Conservation (phyloP, 2,329 filamentous ascomycete species). For the Aspergillus jensenii region DNA sequence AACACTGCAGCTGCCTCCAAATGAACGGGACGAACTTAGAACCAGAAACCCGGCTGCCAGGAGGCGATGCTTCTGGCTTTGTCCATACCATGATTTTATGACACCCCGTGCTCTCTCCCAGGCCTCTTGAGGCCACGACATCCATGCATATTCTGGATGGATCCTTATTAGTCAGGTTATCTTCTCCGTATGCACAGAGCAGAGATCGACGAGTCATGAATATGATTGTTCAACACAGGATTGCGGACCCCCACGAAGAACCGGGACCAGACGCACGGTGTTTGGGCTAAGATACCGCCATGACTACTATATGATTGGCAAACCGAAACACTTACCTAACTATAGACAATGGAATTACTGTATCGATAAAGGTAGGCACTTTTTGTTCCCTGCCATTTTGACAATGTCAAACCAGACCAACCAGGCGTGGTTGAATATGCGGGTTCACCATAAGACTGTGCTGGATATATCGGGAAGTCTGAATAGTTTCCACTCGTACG, state of each 20-base stretch:
- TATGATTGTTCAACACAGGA: background rate
- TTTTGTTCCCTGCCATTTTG: background rate
- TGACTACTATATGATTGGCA: background rate
- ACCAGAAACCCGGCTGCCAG: background rate
- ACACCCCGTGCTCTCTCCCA: background rate
- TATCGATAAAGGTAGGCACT: background rate
- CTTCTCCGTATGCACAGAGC: background rate
- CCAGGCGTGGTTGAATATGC: background rate
- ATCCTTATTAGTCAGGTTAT: background rate
- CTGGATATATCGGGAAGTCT: background rate
- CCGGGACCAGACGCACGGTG: background rate
- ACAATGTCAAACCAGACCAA: background rate
- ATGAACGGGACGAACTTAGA: no score
- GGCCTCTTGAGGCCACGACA: background rate
- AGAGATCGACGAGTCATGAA: constrained; percentile 1
- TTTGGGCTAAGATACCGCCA: background rate
- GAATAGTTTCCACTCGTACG: background rate
- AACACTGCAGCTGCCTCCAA: no score
- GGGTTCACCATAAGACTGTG: background rate
- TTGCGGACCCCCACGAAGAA: background rate
- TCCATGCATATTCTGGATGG: constrained; percentile 6
- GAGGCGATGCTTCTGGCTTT: background rate
- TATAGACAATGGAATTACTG: background rate
- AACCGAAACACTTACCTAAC: background rate
- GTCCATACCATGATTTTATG: background rate